A percentile compares a stretch with the other conserved stretches of the same genome.
Conservation (phyloP, 164 flowering plant species). For the Berberis thunbergii region DNA sequence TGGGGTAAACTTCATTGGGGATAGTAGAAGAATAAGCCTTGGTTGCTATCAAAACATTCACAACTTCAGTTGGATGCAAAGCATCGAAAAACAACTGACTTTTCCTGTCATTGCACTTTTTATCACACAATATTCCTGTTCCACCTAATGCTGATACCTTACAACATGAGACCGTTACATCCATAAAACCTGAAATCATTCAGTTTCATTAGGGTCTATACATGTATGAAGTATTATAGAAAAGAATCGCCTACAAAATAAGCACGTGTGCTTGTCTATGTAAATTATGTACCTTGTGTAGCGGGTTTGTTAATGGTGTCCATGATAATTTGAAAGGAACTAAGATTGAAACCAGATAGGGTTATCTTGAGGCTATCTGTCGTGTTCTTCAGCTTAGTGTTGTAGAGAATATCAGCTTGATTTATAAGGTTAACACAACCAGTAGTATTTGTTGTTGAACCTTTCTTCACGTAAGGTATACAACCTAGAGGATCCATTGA, state of each 20-base stretch:
- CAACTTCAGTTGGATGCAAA: slow-evolving; percentile 57
- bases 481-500: slow-evolving; percentile 56
- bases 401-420: slow-evolving; percentile 41
- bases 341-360: slow-evolving; percentile 38
- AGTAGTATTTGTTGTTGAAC: background rate
- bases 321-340: slow-evolving; percentile 35
- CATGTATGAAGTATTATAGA: background rate
- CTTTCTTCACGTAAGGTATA: slow-evolving; percentile 24
- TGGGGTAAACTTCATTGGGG: slow-evolving; percentile 41
- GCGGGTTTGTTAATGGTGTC: slow-evolving; percentile 36
- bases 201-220: background rate
- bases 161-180: slow-evolving; percentile 38
- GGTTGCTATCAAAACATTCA: slow-evolving; percentile 32
- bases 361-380: slow-evolving; percentile 23
- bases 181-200: slow-evolving; percentile 35
- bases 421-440: slow-evolving; percentile 28
- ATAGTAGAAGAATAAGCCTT: slow-evolving; percentile 39
- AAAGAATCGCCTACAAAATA: background rate
- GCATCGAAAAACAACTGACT: slow-evolving; percentile 55
- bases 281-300: slow-evolving; percentile 27
- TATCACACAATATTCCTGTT: slow-evolving; percentile 38
- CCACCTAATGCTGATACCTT: slow-evolving; percentile 15
- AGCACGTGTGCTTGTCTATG: too few relatives aligned
- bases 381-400: slow-evolving; percentile 23
- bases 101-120: slow-evolving; percentile 28